These are phyloP conservation scores for Glaciozyma martinii DNA, from an alignment of 768 basidiomycete genomes.

Conservation along the genomic window DNA sequence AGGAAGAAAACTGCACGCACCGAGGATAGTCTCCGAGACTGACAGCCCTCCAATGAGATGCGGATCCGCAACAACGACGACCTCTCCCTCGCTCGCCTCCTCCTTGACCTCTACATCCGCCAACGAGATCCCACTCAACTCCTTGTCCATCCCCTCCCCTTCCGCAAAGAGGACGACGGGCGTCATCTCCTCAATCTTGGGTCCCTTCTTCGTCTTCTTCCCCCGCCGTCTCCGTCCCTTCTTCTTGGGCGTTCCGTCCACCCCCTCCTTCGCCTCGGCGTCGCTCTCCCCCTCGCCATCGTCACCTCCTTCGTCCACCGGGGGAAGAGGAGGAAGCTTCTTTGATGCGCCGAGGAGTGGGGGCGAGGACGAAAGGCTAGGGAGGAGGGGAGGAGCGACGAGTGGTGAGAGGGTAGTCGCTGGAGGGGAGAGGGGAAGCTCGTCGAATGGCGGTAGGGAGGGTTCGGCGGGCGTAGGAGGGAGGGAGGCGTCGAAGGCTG, in stretches of 20 bases:
- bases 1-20: conserved; percentile 30
- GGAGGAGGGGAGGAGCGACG: neutral
- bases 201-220: conserved; percentile 30
- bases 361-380: neutral
- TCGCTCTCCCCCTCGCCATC: conserved; percentile 37
- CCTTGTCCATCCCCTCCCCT: conserved; percentile 27
- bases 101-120: conserved; percentile 30
- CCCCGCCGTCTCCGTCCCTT: conserved; percentile 20
- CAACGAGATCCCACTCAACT: conserved; percentile 10
- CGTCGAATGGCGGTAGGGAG: neutral
- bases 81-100: conserved; percentile 35
- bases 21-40: conserved; percentile 41
- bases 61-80: conserved; percentile 27
- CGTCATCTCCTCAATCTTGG: conserved; percentile 10
- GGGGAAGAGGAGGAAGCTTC: conserved; percentile 22
- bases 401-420: neutral
- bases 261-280: conserved; percentile 37
- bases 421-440: neutral
- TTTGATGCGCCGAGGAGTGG: conserved; percentile 1
- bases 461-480: neutral
- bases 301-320: neutral
- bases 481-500: neutral
- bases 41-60: conserved; percentile 36
- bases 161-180: conserved; percentile 34
- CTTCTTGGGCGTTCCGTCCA: conserved; percentile 25